Conservation (phyloP, 495 filamentous ascomycete genomes). For the Trichocladium uniseriatum region DNA sequence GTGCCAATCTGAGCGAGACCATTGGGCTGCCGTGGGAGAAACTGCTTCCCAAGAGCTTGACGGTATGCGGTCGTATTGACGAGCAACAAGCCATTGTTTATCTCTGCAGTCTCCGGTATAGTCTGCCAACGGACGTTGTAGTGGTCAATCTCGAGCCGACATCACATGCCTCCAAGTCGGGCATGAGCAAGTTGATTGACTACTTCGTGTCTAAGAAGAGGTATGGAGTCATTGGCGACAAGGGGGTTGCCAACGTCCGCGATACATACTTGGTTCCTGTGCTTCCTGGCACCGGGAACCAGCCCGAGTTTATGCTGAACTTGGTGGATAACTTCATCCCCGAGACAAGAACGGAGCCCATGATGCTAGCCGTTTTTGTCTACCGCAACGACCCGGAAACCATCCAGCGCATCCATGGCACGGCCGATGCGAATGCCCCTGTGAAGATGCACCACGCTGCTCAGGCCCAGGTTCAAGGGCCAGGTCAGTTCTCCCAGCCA, state of each 20-base stretch:
- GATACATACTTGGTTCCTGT: conserved; percentile 73
- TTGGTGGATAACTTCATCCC: conserved; percentile 66
- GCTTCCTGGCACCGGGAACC: conserved; percentile 45
- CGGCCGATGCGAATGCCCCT: conserved; percentile 1
- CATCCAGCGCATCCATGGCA: conserved; percentile 32
- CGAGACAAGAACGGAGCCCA: conserved; percentile 52
- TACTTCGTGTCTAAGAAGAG: conserved; percentile 70
- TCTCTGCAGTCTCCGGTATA: conserved; percentile 70
- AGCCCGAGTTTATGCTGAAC: conserved; percentile 67
- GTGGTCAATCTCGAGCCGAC: conserved; percentile 56
- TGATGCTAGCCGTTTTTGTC: conserved; percentile 70
- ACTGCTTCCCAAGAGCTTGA: conserved; percentile 57
- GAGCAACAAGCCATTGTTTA: conserved; percentile 76
- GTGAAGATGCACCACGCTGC: conserved; percentile 1
- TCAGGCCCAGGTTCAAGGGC: background rate
- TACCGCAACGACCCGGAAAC: conserved; percentile 47
- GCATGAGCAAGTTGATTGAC: conserved; percentile 61
- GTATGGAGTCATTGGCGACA: conserved; percentile 74
- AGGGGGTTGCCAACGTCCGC: conserved; percentile 56
- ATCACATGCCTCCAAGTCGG: conserved; percentile 40
- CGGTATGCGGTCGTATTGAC: conserved; percentile 75
- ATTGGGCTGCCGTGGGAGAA: conserved; percentile 55
- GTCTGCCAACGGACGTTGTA: conserved; percentile 59
- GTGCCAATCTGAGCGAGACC: conserved; percentile 57
- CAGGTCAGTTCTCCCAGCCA: conserved; percentile 5